phyloP scores from a whole-genome alignment of 176 grass and related monocot genomes.

The Lolium perenne region DNA sequence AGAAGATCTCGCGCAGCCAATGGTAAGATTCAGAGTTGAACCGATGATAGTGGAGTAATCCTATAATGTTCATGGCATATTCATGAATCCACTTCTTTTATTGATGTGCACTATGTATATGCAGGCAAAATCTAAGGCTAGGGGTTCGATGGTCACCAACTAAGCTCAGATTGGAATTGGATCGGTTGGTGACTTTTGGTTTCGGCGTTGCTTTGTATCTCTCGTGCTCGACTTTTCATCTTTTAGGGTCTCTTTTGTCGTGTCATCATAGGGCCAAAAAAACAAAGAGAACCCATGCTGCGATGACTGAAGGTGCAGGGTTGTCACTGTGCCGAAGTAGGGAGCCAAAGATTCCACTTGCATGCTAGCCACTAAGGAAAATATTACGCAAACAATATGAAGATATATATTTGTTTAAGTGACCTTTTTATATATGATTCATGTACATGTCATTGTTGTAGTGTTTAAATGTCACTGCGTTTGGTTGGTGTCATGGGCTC shows the following conservation, averaged over 20 bases:
- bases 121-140: constrained; percentile 72
- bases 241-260: constrained; percentile 58
- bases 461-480: constrained; percentile 8
- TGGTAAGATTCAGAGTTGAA: constrained; percentile 23
- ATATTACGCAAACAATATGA: constrained; percentile 38
- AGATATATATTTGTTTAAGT: constrained; percentile 39
- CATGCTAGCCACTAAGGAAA: constrained; percentile 29
- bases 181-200: constrained; percentile 64
- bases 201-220: constrained; percentile 54
- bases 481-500: constrained; percentile 9
- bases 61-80: constrained; percentile 18
- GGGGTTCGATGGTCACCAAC: constrained; percentile 29
- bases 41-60: background rate
- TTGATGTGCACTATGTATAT: constrained; percentile 26
- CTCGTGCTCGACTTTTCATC: constrained; percentile 40
- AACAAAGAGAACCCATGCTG: constrained; percentile 50
- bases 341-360: constrained; percentile 64
- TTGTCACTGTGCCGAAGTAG: constrained; percentile 25
- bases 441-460: constrained; percentile 23
- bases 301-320: constrained; percentile 44
- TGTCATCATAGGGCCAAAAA: constrained; percentile 53
- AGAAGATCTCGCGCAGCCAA: constrained; percentile 44
- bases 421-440: constrained; percentile 15
- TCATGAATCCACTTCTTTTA: constrained; percentile 5
- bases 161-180: constrained; percentile 34